Percentiles rank a stretch among this genome's conserved stretches.
Evolutionary conservation across 345 rosid genomes (phyloP).

Genomic region (Brassica juncea): DNA sequence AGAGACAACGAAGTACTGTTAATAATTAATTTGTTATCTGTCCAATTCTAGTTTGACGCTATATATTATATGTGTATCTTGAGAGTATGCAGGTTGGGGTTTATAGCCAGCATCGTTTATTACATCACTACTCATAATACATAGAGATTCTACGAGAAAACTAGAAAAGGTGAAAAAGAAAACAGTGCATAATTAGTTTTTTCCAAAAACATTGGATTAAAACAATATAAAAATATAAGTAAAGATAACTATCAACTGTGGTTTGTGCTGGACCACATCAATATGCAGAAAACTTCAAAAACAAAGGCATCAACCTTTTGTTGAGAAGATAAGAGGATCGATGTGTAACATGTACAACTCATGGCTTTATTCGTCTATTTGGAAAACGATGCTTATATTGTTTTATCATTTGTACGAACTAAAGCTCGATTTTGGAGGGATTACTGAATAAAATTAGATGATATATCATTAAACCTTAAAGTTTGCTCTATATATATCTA

Average conservation of each 20-base stretch:
- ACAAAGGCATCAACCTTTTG: conserved; percentile 38
- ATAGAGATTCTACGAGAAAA: not conserved
- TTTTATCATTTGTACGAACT: conserved; percentile 3
- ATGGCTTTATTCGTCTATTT: conserved; percentile 32
- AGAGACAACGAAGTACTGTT: not conserved
- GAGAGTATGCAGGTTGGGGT: not conserved
- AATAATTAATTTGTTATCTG: not conserved
- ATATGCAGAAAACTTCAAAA: conserved; percentile 33
- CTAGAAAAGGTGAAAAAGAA: not conserved
- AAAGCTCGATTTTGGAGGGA: not conserved
- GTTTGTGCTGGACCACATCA: conserved; percentile 39
- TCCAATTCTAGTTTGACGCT: not conserved
- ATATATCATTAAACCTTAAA: not conserved
- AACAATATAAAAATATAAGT: not conserved
- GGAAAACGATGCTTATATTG: conserved; percentile 27
- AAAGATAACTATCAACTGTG: not conserved
- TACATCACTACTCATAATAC: not conserved
- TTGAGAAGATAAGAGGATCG: conserved; percentile 37
- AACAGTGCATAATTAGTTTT: not conserved
- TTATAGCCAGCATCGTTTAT: not conserved
- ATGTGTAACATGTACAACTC: conserved; percentile 30
- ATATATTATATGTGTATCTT: not conserved
- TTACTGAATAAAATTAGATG: not conserved
- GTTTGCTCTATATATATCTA: not conserved
- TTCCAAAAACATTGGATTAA: not conserved